Conservation (phyloP, 1,139 yeast species). For the Saccharomycopsis hybrid region DNA sequence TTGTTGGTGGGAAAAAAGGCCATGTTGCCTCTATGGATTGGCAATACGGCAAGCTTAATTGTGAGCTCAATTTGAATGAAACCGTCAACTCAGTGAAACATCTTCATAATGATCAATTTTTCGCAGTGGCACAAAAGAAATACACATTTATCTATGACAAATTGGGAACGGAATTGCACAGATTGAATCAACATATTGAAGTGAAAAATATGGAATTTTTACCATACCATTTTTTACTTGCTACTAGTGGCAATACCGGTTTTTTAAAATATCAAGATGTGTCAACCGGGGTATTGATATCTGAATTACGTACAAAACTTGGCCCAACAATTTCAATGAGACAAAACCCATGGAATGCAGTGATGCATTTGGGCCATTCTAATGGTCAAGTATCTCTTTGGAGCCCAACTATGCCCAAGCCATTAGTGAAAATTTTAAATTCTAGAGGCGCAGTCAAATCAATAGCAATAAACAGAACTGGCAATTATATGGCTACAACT, state of each 20-base stretch:
- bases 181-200: constrained; percentile 85
- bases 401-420: constrained; percentile 87
- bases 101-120: constrained; percentile 85
- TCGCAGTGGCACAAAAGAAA: constrained; percentile 96
- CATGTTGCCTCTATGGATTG: constrained; percentile 96
- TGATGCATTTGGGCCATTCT: constrained; percentile 86
- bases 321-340: constrained; percentile 89
- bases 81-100: constrained; percentile 87
- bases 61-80: constrained; percentile 82
- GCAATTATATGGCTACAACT: constrained; percentile 88
- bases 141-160: constrained; percentile 89
- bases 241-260: constrained; percentile 85
- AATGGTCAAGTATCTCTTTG: constrained; percentile 91
- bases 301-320: constrained; percentile 77
- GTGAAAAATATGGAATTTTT: constrained; percentile 77
- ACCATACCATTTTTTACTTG: constrained; percentile 86
- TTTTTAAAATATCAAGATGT: constrained; percentile 90
- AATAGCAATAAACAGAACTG: constrained; percentile 84
- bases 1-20: constrained; percentile 86
- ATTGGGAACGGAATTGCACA: constrained; percentile 86
- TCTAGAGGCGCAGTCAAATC: constrained; percentile 86
- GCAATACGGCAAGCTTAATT: constrained; percentile 76
- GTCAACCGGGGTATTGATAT: constrained; percentile 80
- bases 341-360: constrained; percentile 94
- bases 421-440: constrained; percentile 75